A percentile compares a stretch with the other conserved stretches of the same genome.
Conservation (phyloP, 2,329 filamentous ascomycete genomes). For the Teratosphaeria destructans region DNA sequence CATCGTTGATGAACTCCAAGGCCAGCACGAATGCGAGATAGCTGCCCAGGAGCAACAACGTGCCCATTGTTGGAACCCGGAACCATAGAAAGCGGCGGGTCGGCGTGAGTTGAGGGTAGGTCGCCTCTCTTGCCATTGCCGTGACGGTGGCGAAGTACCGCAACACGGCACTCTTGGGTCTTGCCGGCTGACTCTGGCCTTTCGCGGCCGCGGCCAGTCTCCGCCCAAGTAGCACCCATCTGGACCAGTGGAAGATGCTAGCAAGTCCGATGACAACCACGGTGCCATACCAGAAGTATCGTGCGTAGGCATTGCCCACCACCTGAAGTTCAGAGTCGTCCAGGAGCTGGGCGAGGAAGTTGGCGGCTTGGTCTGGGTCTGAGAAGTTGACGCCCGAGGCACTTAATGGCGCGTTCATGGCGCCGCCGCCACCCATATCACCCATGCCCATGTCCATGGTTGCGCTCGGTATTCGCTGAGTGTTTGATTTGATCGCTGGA, state of each 20-base stretch:
- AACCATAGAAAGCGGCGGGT: conserved; percentile 9
- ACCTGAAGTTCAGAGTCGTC: conserved; percentile 28
- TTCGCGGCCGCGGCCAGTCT: conserved; percentile 27
- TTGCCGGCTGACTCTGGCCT: conserved; percentile 21
- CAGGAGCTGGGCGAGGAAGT: conserved; percentile 27
- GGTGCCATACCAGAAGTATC: conserved; percentile 32
- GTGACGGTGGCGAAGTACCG: conserved; percentile 22
- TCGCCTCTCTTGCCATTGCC: conserved; percentile 25
- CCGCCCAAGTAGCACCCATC: conserved; percentile 19
- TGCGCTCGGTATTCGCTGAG: neutral
- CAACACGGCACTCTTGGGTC: conserved; percentile 19
- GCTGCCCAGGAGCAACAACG: conserved; percentile 11
- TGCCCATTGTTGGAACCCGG: conserved; percentile 17
- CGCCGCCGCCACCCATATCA: conserved; percentile 11
- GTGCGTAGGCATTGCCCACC: conserved; percentile 27
- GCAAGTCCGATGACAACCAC: conserved; percentile 24
- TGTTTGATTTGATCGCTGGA: neutral
- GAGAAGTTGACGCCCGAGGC: conserved; percentile 28
- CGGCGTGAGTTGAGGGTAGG: conserved; percentile 25
- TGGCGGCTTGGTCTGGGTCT: conserved; percentile 26
- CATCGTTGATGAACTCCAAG: conserved; percentile 17
- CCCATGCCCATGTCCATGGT: conserved; percentile 14
- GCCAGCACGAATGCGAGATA: conserved; percentile 20
- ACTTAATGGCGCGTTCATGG: conserved; percentile 17
- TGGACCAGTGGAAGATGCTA: conserved; percentile 22